Evolutionary conservation across 1,284 basidiomycete genomes (phyloP), one percentile per base, ranked within the genome.

Genomic region (Cutaneotrichosporon sp.): DNA sequence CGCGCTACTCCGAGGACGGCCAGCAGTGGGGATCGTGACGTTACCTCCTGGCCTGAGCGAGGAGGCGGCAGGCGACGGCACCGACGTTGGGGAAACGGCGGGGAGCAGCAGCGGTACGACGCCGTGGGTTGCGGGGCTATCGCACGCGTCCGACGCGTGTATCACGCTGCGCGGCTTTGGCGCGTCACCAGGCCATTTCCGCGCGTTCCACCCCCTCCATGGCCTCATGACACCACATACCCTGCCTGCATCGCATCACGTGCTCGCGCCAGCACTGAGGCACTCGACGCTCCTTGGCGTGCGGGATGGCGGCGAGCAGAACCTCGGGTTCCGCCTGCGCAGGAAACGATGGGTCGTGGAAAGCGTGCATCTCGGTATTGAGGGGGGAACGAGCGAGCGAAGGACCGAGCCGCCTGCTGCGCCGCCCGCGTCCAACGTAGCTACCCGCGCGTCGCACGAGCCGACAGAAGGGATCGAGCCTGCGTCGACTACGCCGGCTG

Each of bases 251-350:
- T 81, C 83, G 1, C 81, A 84, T 51, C 83, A 83, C 20, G 78
- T 88, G 40, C 76, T 85, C 43, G 79, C 88, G 3, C 83, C 86
- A 4, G 88, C 84, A 62, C 86, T 86, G 67, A 84, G 80, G 64
- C 84, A 82, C 60, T 93, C 87, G 17, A 80, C 80, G 4, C 78
- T 94, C 41, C 84, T 88, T 15, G 89, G 88, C 10, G 75, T 89
- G 41, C 77, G 77, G 20, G 62, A 55, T 8, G 62, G 64, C 7
- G 79, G 78, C 0, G 78, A 97, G 73, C 97, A 97, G 74, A 97
- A 97, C 65, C 80, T 98, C 15, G 91, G 88, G 7, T 98, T 97
- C 81, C 89, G 87, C 70, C 88, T 91, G 64, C 93, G 86, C 66
- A 80, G 93, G 57, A 91, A 89, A 69, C 77, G 88, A 36, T 78